phyloP scores from a whole-genome alignment of 306 rosid species.

The Prosopis cineraria region DNA sequence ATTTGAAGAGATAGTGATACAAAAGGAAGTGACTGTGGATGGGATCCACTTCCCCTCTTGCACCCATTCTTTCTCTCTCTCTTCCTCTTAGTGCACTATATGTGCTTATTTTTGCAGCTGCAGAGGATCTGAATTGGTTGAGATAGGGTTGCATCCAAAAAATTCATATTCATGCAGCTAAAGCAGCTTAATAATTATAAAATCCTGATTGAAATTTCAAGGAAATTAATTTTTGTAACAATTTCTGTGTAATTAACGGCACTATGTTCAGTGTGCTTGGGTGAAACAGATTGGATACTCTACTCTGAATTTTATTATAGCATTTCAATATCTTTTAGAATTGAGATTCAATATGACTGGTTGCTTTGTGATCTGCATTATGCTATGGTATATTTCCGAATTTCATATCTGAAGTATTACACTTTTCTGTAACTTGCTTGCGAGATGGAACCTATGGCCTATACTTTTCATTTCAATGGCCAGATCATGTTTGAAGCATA shows the following conservation, averaged over 20 bases:
- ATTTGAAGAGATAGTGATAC: background rate
- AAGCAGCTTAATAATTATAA: background rate
- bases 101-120: background rate
- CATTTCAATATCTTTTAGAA: conserved; percentile 2
- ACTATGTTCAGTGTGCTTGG: background rate
- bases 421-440: conserved; percentile 7
- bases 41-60: background rate
- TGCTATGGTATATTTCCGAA: conserved; percentile 14
- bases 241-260: background rate
- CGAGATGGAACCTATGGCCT: background rate
- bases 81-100: background rate
- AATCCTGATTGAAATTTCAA: background rate
- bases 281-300: conserved; percentile 6
- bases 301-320: conserved; percentile 1
- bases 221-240: background rate
- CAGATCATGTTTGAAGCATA: background rate
- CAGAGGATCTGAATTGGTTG: background rate
- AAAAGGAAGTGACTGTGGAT: background rate
- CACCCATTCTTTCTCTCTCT: background rate
- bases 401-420: conserved; percentile 1
- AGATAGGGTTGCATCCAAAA: background rate
- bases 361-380: background rate
- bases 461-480: background rate
- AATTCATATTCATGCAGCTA: background rate
- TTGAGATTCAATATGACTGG: background rate